These are phyloP conservation scores for Trametes cubensis DNA, from an alignment of 768 basidiomycete genomes.

Conservation along the genomic window DNA sequence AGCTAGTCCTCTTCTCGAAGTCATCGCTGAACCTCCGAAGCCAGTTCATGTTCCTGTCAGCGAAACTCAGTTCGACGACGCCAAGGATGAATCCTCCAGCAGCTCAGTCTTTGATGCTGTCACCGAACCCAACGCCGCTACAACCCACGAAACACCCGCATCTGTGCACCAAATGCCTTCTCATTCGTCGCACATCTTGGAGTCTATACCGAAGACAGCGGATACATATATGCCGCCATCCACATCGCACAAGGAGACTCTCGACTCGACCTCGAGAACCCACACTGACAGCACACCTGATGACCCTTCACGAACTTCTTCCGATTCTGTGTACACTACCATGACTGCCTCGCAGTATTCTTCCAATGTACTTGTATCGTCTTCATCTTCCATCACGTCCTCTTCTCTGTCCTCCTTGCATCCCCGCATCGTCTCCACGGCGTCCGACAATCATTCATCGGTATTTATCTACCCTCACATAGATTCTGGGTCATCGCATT, in stretches of 20 bases:
- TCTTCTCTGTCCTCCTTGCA: conserved; percentile 9
- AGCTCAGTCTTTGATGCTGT: not conserved
- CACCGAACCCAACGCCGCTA: not conserved
- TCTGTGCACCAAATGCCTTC: not conserved
- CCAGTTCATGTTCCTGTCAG: conserved; percentile 20
- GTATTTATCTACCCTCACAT: conserved; percentile 11
- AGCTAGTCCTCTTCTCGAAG: conserved; percentile 32
- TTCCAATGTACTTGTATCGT: not conserved
- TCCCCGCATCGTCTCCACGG: conserved; percentile 13
- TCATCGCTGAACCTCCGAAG: conserved; percentile 24
- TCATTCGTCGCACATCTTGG: not conserved
- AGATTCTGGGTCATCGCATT: conserved; percentile 6
- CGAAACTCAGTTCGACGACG: not conserved
- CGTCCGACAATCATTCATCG: conserved; percentile 21
- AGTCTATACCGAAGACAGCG: not conserved
- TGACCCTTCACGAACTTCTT: conserved; percentile 21
- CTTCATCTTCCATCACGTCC: conserved; percentile 12
- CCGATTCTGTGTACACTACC: conserved; percentile 29
- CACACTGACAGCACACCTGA: conserved; percentile 5
- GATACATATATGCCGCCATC: not conserved
- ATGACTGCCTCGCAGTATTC: not conserved
- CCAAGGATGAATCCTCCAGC: no score
- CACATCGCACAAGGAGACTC: not conserved
- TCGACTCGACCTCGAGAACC: not conserved
- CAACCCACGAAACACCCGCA: not conserved